phyloP scores from a whole-genome alignment of 1,139 yeast genomes.

The Protomyces inundatus region DNA sequence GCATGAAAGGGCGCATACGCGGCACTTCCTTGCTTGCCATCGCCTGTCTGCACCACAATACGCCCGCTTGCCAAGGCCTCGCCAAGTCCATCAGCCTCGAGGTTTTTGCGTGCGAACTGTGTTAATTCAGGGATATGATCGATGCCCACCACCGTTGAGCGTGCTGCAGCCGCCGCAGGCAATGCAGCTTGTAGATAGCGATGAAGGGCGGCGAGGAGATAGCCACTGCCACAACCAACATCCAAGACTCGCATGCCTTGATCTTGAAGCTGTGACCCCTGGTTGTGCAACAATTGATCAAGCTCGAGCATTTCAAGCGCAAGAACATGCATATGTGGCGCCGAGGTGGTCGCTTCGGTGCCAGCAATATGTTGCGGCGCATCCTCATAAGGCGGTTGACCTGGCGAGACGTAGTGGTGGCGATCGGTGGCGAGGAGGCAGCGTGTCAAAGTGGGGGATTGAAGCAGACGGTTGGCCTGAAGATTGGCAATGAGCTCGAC shows the following conservation, averaged over 20 bases:
- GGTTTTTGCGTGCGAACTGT: not conserved
- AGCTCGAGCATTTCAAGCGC: not conserved
- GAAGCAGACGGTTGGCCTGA: not conserved
- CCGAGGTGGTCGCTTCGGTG: not conserved
- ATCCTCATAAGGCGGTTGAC: not conserved
- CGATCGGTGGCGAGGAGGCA: not conserved
- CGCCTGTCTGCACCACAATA: not conserved
- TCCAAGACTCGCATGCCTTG: not conserved
- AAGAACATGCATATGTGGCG: conserved; percentile 6
- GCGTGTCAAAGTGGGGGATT: not conserved
- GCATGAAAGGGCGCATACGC: not conserved
- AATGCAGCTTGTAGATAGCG: not conserved
- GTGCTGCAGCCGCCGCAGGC: not conserved
- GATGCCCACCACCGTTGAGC: not conserved
- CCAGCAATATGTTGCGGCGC: not conserved
- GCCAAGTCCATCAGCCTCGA: not conserved
- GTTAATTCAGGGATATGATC: not conserved
- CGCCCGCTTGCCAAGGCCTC: not conserved
- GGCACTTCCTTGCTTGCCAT: not conserved
- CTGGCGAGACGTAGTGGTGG: not conserved
- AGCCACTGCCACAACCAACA: conserved; percentile 3
- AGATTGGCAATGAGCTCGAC: not conserved
- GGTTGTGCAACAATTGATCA: not conserved
- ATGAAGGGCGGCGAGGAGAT: not conserved
- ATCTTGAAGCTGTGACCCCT: not conserved